phyloP scores from a whole-genome alignment of 2,329 filamentous ascomycete genomes.

The Botrytis tulipae region DNA sequence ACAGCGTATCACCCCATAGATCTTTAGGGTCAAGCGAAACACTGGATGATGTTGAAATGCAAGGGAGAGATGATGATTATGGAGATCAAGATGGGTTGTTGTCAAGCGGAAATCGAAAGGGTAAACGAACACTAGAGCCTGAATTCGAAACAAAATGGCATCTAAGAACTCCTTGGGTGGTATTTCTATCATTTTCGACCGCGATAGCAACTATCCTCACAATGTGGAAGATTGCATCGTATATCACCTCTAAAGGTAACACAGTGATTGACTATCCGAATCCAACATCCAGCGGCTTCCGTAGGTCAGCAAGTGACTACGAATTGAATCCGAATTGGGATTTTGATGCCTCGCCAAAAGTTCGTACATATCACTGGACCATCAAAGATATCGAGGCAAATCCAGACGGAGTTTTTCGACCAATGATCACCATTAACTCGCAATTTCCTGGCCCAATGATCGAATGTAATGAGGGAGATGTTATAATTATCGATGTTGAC shows the following conservation, averaged over 20 bases:
- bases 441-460: constrained; percentile 73
- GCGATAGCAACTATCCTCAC: constrained; percentile 27
- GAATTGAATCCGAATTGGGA: constrained; percentile 58
- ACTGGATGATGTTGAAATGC: constrained; percentile 34
- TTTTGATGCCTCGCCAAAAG: constrained; percentile 47
- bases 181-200: constrained; percentile 30
- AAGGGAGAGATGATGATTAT: constrained; percentile 30
- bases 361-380: constrained; percentile 59
- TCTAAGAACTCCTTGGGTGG: constrained; percentile 35
- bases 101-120: not conserved
- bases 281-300: constrained; percentile 28
- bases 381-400: constrained; percentile 57
- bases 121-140: constrained; percentile 22
- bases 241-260: constrained; percentile 28
- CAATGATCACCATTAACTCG: constrained; percentile 70
- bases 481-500: constrained; percentile 64
- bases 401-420: constrained; percentile 57
- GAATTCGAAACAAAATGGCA: constrained; percentile 36
- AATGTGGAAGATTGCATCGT: constrained; percentile 31
- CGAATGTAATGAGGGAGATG: constrained; percentile 71
- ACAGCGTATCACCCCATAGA: constrained; percentile 19
- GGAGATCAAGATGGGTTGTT: constrained; percentile 26
- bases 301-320: constrained; percentile 49
- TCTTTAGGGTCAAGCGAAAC: constrained; percentile 24
- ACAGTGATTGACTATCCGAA: constrained; percentile 22